Percentiles rank a stretch among this genome's conserved stretches.
phyloP scores from a whole-genome alignment of 2,329 filamentous ascomycete species.

The Orbilia brochopaga region DNA sequence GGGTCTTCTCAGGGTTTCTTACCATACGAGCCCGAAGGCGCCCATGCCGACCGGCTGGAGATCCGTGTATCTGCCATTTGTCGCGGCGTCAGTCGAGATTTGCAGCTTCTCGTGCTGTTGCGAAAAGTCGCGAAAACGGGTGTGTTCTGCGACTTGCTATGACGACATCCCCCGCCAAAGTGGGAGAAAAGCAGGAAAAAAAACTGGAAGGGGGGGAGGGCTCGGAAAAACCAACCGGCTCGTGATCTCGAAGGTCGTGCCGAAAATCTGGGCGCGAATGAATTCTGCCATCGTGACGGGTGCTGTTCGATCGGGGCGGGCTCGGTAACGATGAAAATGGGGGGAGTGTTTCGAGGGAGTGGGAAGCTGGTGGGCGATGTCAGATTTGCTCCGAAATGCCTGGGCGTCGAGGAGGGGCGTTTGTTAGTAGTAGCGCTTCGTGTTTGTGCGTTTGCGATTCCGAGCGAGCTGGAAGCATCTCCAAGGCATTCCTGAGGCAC shows the following conservation, averaged over 20 bases:
- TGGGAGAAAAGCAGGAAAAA: conserved; percentile 31
- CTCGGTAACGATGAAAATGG: background rate
- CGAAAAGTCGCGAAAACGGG: conserved; percentile 28
- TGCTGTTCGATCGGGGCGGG: background rate
- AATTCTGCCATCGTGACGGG: conserved; percentile 88
- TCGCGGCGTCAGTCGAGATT: conserved; percentile 23
- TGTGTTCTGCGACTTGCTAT: conserved; percentile 28
- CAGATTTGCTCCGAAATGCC: background rate
- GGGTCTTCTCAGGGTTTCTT: conserved; percentile 57
- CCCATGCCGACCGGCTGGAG: conserved; percentile 99
- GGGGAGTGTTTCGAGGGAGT: background rate
- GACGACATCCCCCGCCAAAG: conserved; percentile 43
- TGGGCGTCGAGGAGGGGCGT: conserved; percentile 3
- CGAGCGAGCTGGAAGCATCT: background rate
- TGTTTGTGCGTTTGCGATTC: conserved; percentile 8
- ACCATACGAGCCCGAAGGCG: conserved; percentile 98
- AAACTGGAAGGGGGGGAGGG: conserved; percentile 12
- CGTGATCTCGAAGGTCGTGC: conserved; percentile 99
- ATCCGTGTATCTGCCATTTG: conserved; percentile 80
- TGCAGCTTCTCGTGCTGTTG: conserved; percentile 38
- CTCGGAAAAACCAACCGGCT: conserved; percentile 72
- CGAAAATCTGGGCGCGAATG: conserved; percentile 98
- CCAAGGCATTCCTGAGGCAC: background rate
- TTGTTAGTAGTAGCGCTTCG: conserved; percentile 5
- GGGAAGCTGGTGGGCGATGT: background rate